phyloP scores from a whole-genome alignment of 2,329 filamentous ascomycete genomes.

The Colletotrichum incanum region DNA sequence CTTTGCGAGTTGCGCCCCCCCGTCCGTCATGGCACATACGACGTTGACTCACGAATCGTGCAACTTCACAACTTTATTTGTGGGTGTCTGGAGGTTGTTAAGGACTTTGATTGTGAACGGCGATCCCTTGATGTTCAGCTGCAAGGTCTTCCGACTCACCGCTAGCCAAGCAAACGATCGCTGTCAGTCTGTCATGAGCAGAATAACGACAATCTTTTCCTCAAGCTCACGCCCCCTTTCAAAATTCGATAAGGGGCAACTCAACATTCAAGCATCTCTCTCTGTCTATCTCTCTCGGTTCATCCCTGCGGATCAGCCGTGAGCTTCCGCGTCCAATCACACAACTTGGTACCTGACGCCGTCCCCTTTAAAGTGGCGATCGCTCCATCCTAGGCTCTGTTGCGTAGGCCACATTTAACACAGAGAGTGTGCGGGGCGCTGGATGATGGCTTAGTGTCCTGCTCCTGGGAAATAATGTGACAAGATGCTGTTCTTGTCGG shows the following conservation, averaged over 20 bases:
- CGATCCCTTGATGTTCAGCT: neutral
- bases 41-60: constrained; percentile 3
- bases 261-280: constrained; percentile 3
- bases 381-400: constrained; percentile 20
- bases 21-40: neutral
- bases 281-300: constrained; percentile 30
- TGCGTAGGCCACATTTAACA: too few relatives aligned
- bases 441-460: constrained; percentile 36
- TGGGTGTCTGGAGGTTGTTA: too few relatives aligned
- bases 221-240: constrained; percentile 35
- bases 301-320: constrained; percentile 50
- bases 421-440: neutral
- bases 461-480: constrained; percentile 7
- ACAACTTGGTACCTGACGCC: constrained; percentile 57
- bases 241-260: constrained; percentile 44
- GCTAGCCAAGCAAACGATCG: constrained; percentile 19
- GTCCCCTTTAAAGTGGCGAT: constrained; percentile 47
- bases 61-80: neutral
- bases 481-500: constrained; percentile 35
- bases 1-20: neutral
- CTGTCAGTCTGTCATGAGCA: constrained; percentile 34
- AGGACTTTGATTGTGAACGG: neutral
- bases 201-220: constrained; percentile 43
- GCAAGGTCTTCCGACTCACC: constrained; percentile 16
- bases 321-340: constrained; percentile 58